Percentiles rank a stretch among this genome's conserved stretches.
phyloP scores from a whole-genome alignment of 495 filamentous ascomycete genomes.

The Usnea hakonensis region DNA sequence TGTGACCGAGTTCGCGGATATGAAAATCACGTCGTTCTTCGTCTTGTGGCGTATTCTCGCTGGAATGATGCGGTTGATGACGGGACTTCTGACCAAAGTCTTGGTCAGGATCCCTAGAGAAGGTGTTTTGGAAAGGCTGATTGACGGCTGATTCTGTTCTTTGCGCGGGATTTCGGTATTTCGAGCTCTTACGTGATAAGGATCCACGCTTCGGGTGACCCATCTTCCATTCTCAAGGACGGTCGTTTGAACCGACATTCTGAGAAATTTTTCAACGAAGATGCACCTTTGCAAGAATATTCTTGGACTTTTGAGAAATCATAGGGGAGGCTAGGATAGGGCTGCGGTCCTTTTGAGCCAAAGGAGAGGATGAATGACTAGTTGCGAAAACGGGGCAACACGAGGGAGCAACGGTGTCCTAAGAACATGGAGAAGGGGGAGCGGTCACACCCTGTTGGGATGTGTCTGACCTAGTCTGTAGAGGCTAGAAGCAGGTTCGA shows the following conservation, averaged over 20 bases:
- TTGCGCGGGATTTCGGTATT: constrained; percentile 16
- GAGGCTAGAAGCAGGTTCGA: background rate
- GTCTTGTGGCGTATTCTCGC: constrained; percentile 60
- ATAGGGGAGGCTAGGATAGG: background rate
- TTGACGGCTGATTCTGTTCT: constrained; percentile 11
- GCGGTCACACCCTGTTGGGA: background rate
- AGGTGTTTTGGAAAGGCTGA: constrained; percentile 33
- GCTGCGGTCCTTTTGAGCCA: background rate
- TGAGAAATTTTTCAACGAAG: background rate
- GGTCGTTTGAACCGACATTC: constrained; percentile 41
- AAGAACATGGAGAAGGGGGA: background rate
- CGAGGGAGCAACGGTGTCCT: background rate
- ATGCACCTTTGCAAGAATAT: background rate
- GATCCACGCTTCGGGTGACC: constrained; percentile 43
- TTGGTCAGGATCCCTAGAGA: constrained; percentile 62
- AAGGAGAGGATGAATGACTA: background rate
- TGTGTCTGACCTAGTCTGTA: background rate
- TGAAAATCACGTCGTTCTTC: constrained; percentile 84
- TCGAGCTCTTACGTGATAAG: constrained; percentile 33
- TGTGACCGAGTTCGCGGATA: constrained; percentile 59
- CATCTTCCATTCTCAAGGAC: constrained; percentile 52
- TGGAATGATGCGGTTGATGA: constrained; percentile 72
- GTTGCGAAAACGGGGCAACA: background rate
- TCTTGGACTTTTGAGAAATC: constrained; percentile 1
- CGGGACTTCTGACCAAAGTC: constrained; percentile 67